These are phyloP conservation scores for Lodderomyces theae DNA, from an alignment of 1,139 yeast species.

Conservation along the genomic window DNA sequence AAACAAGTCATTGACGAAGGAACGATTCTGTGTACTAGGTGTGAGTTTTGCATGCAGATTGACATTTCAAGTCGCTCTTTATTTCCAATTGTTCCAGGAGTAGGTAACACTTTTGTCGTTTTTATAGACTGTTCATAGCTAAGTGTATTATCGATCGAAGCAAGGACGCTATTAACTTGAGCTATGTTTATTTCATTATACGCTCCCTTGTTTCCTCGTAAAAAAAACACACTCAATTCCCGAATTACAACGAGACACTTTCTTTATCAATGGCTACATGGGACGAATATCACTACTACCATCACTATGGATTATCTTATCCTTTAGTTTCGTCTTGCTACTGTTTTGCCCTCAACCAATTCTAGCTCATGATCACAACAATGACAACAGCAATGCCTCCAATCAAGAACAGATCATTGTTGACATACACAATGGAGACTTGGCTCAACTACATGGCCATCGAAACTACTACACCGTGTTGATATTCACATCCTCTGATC, in stretches of 20 bases:
- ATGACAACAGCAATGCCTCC: neutral
- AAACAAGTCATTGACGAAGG: no score
- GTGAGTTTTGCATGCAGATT: no score
- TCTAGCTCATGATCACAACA: neutral
- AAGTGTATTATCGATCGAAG: no score
- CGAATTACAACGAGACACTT: no score
- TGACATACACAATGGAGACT: conserved; percentile 28
- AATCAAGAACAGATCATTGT: no score
- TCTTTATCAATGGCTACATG: neutral
- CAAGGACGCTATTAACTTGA: no score
- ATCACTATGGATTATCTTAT: neutral
- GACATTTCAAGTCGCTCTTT: no score
- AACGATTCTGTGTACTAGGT: no score
- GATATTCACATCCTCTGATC: conserved; percentile 34
- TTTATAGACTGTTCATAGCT: neutral
- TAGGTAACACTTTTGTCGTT: neutral
- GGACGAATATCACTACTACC: neutral
- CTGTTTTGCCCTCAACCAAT: neutral
- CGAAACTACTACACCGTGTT: conserved; percentile 39
- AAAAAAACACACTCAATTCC: no score
- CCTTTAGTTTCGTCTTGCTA: neutral
- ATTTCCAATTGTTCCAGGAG: no score
- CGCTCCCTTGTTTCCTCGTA: no score
- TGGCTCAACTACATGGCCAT: conserved; percentile 31
- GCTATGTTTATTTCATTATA: no score